These are phyloP conservation scores for Albatrellus sp. DNA, from an alignment of 1,284 basidiomycete species.

Conservation along the genomic window DNA sequence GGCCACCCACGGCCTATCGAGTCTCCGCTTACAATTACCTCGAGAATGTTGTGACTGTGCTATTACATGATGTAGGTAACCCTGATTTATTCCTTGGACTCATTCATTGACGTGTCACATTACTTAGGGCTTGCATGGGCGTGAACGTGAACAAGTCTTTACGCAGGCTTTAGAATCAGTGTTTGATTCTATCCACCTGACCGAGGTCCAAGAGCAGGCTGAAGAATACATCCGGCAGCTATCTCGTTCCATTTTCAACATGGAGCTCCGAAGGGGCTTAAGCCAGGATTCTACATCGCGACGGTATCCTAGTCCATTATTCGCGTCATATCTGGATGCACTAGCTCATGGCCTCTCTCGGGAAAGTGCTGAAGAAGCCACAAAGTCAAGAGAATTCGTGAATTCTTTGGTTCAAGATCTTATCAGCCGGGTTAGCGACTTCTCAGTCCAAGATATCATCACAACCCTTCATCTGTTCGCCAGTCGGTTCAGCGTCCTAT, in stretches of 20 bases:
- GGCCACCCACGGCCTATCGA: slow-evolving; percentile 52
- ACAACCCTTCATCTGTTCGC: slow-evolving; percentile 68
- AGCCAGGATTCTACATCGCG: slow-evolving; percentile 39
- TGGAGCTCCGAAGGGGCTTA: slow-evolving; percentile 48
- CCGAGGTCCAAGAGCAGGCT: slow-evolving; percentile 61
- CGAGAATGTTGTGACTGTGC: slow-evolving; percentile 60
- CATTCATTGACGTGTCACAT: background rate
- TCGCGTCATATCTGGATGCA: slow-evolving; percentile 69
- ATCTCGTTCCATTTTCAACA: slow-evolving; percentile 54
- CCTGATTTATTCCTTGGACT: background rate
- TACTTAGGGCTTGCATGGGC: slow-evolving; percentile 51
- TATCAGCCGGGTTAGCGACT: slow-evolving; percentile 37
- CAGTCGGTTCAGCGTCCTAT: slow-evolving; percentile 70
- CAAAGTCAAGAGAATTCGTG: slow-evolving; percentile 49
- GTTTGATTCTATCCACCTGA: slow-evolving; percentile 66
- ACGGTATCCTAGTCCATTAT: slow-evolving; percentile 47
- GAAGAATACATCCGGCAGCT: slow-evolving; percentile 57
- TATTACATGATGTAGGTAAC: slow-evolving; percentile 65
- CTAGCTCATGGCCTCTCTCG: slow-evolving; percentile 61
- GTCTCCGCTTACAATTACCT: slow-evolving; percentile 71
- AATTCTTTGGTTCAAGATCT: slow-evolving; percentile 57
- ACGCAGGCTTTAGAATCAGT: slow-evolving; percentile 62
- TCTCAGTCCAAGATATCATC: slow-evolving; percentile 41
- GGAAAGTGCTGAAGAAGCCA: slow-evolving; percentile 46
- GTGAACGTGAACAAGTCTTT: slow-evolving; percentile 72